These are phyloP conservation scores for Pythium chondricola DNA, from an alignment of 352 stramenopile genomes.

Conservation along the genomic window DNA sequence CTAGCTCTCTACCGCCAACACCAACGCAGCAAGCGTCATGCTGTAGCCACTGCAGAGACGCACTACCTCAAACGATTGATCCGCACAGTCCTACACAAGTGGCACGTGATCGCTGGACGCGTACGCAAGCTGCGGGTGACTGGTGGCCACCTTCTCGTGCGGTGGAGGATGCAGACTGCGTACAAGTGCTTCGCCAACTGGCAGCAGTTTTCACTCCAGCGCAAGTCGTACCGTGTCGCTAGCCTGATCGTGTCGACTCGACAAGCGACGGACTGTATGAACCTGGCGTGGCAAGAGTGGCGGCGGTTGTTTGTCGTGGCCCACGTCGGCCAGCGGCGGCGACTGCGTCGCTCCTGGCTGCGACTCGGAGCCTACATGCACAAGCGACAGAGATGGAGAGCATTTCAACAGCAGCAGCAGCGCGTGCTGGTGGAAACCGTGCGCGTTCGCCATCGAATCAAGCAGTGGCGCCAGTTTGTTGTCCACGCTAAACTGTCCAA, in stretches of 20 bases:
- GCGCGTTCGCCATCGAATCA: slow-evolving; percentile 5
- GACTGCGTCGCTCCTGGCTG: slow-evolving; percentile 1
- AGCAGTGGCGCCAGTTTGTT: slow-evolving; percentile 8
- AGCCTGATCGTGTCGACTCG: slow-evolving; percentile 3
- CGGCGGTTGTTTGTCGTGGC: slow-evolving; percentile 10
- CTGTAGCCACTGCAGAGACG: neutral
- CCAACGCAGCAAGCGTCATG: neutral
- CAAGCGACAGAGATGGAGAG: neutral
- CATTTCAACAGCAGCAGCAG: slow-evolving; percentile 5
- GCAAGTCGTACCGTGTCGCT: slow-evolving; percentile 3
- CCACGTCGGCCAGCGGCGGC: slow-evolving; percentile 7
- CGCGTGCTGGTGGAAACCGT: slow-evolving; percentile 1
- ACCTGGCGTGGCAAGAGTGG: slow-evolving; percentile 8
- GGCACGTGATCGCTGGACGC: neutral
- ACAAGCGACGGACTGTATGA: neutral
- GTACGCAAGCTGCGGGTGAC: neutral
- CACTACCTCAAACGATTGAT: neutral
- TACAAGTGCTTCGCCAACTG: slow-evolving; percentile 34
- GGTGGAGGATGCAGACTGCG: slow-evolving; percentile 32
- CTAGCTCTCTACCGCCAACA: neutral
- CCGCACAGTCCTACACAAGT: neutral
- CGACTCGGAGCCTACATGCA: neutral
- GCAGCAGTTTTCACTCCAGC: slow-evolving; percentile 1
- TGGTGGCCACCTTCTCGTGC: slow-evolving; percentile 19
- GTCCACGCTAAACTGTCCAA: slow-evolving; percentile 8